Percentiles rank a stretch among this genome's conserved stretches.
These are phyloP conservation scores for Carnegiea gigantea DNA, from an alignment of 179 eudicot species.

Conservation along the genomic window DNA sequence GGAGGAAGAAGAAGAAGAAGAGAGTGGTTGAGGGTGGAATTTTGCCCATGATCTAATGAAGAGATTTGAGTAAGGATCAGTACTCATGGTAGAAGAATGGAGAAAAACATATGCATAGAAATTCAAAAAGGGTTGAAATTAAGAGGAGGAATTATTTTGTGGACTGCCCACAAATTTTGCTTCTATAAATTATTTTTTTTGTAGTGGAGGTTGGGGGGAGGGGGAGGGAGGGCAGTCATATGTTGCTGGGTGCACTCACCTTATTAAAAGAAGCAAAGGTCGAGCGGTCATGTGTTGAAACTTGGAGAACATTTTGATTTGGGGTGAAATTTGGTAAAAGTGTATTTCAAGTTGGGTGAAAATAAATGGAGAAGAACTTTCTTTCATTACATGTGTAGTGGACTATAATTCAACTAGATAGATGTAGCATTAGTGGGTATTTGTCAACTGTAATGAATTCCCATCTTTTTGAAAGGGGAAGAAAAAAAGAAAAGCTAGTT, in stretches of 20 bases:
- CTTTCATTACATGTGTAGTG: constrained; percentile 7
- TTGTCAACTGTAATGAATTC: constrained; percentile 8
- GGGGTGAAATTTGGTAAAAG: constrained; percentile 16
- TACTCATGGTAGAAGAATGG: constrained; percentile 19
- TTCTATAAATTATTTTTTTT: constrained; percentile 33
- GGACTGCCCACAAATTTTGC: constrained; percentile 11
- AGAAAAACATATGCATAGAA: background rate
- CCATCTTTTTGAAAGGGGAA: background rate
- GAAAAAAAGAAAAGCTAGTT: background rate
- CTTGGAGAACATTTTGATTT: constrained; percentile 3
- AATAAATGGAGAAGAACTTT: constrained; percentile 17
- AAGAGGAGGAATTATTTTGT: constrained; percentile 11
- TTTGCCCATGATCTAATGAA: constrained; percentile 32
- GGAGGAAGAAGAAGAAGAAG: constrained; percentile 15
- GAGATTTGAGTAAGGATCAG: constrained; percentile 38
- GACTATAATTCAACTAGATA: constrained; percentile 11
- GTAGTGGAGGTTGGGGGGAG: too few relatives aligned
- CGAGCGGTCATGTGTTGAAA: constrained; percentile 15
- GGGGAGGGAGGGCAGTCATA: constrained; percentile 20
- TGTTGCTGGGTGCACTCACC: constrained; percentile 34
- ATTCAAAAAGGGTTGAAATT: constrained; percentile 3
- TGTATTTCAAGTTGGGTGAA: constrained; percentile 11
- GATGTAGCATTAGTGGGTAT: background rate
- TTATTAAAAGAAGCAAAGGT: constrained; percentile 38
- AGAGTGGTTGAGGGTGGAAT: constrained; percentile 23